These are phyloP conservation scores for Pseudotulostoma volvatum DNA, from an alignment of 495 filamentous ascomycete genomes.

Conservation along the genomic window DNA sequence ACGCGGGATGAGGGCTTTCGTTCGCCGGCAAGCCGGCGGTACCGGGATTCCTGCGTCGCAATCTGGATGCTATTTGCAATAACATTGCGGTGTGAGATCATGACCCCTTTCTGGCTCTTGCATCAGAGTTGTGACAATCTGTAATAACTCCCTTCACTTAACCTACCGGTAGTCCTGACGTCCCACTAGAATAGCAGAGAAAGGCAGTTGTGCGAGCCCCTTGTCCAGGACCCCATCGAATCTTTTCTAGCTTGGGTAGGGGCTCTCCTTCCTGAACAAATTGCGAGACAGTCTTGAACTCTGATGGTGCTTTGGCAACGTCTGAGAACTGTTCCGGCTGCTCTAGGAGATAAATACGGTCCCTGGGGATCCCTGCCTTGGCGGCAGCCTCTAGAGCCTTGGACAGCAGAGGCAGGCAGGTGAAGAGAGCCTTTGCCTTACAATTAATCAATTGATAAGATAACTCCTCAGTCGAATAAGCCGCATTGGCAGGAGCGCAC, in stretches of 20 bases:
- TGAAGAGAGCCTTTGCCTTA: constrained; percentile 60
- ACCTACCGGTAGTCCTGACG: constrained; percentile 66
- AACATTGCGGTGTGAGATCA: constrained; percentile 80
- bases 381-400: constrained; percentile 54
- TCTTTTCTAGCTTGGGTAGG: constrained; percentile 42
- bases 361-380: constrained; percentile 48
- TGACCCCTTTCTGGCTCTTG: constrained; percentile 67
- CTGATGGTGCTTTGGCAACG: constrained; percentile 26
- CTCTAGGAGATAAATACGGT: constrained; percentile 59
- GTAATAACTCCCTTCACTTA: background rate
- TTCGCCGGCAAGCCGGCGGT: constrained; percentile 22
- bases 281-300: constrained; percentile 55
- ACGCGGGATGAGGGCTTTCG: constrained; percentile 30
- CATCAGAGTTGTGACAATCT: background rate
- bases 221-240: constrained; percentile 59
- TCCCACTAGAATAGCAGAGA: constrained; percentile 81
- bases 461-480: constrained; percentile 59
- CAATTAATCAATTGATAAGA: constrained; percentile 67
- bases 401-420: constrained; percentile 57
- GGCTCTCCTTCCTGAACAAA: constrained; percentile 48
- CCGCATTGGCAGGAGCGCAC: constrained; percentile 65
- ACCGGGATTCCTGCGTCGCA: constrained; percentile 34
- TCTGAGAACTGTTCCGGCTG: constrained; percentile 39
- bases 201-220: constrained; percentile 63
- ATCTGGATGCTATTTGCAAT: constrained; percentile 69